phyloP scores from a whole-genome alignment of 176 grass and related monocot species.

The Eragrostis nindensis region DNA sequence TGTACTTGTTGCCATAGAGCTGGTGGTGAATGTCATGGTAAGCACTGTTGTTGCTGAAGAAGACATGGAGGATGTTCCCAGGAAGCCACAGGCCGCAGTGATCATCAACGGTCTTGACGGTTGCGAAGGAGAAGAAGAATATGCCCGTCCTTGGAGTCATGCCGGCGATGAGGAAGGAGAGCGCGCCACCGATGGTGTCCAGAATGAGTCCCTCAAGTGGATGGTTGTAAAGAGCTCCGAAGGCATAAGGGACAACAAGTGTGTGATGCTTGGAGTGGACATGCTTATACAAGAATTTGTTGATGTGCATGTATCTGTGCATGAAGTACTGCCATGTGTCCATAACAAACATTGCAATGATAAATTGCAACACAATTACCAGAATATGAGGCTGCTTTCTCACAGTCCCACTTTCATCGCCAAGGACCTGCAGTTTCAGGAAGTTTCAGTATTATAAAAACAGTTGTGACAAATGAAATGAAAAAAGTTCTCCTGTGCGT shows the following conservation, averaged over 20 bases:
- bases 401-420: constrained; percentile 54
- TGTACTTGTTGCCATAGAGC: constrained; percentile 75
- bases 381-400: constrained; percentile 51
- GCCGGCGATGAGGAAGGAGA: constrained; percentile 52
- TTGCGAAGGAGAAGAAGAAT: constrained; percentile 76
- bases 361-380: constrained; percentile 54
- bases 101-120: constrained; percentile 72
- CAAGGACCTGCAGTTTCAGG: constrained; percentile 58
- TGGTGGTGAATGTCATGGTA: constrained; percentile 84
- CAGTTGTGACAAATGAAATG: constrained; percentile 9
- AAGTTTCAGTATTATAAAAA: constrained; percentile 18
- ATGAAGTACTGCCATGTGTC: constrained; percentile 92
- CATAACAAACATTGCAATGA: constrained; percentile 72
- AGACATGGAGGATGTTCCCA: constrained; percentile 59
- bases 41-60: constrained; percentile 74
- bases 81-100: constrained; percentile 71
- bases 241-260: constrained; percentile 65
- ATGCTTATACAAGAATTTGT: constrained; percentile 84
- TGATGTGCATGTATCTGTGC: constrained; percentile 88
- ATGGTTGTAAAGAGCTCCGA: constrained; percentile 74
- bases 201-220: constrained; percentile 70
- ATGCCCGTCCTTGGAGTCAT: constrained; percentile 64
- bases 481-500: too few species aligned
- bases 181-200: constrained; percentile 61
- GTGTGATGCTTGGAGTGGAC: constrained; percentile 78